These are phyloP conservation scores for Pestalotiopsis fici DNA, from an alignment of 2,329 filamentous ascomycete species.

Conservation along the genomic window DNA sequence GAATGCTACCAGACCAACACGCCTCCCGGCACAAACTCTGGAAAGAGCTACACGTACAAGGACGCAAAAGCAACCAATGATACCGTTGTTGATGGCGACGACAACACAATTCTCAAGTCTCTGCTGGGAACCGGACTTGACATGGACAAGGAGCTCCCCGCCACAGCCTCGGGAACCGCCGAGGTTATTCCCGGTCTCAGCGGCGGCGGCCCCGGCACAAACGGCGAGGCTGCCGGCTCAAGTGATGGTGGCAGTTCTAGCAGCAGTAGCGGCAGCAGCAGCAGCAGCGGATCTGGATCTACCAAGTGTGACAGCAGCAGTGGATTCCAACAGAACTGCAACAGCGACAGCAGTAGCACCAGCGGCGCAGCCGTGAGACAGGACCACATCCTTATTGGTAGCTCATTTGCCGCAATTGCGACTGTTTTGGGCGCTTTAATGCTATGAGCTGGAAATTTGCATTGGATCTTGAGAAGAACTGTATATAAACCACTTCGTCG, in stretches of 20 bases:
- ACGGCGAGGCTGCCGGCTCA: conserved; percentile 28
- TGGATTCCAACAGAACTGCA: conserved; percentile 28
- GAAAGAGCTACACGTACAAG: conserved; percentile 76
- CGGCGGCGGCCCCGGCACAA: conserved; percentile 30
- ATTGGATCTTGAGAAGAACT: neutral
- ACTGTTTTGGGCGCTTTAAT: neutral
- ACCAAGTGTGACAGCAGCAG: conserved; percentile 20
- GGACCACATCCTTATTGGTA: conserved; percentile 17
- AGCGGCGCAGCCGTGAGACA: conserved; percentile 21
- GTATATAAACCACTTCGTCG: neutral
- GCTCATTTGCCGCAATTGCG: neutral
- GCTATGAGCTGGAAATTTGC: neutral
- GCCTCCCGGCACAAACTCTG: conserved; percentile 67
- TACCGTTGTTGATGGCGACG: conserved; percentile 74
- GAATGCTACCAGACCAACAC: conserved; percentile 74
- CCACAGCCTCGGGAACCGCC: conserved; percentile 26
- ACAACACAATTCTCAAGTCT: conserved; percentile 75
- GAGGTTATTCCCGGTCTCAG: conserved; percentile 29
- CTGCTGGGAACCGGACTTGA: conserved; percentile 81
- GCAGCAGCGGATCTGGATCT: conserved; percentile 13
- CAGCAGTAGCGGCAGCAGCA: conserved; percentile 11
- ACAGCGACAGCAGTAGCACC: conserved; percentile 8
- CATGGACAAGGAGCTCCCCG: conserved; percentile 49
- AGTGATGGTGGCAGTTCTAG: conserved; percentile 12
- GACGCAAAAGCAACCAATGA: conserved; percentile 67